Percentiles rank a stretch among this genome's conserved stretches.
These are phyloP conservation scores for Solanum lycopersicoides DNA, from an alignment of 257 asterid species.

Conservation along the genomic window DNA sequence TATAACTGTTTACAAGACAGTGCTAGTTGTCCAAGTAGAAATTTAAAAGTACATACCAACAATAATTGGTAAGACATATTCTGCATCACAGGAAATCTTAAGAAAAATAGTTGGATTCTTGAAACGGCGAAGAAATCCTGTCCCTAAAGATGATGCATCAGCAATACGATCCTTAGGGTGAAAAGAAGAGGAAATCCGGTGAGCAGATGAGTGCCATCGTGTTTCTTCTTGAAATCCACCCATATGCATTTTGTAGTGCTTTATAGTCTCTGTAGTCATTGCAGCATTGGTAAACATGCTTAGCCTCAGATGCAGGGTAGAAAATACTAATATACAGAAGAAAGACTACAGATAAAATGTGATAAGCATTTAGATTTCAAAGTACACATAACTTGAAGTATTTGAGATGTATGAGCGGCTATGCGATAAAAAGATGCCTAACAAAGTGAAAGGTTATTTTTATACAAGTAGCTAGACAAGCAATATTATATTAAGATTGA, in stretches of 20 bases:
- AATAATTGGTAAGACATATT: conserved; percentile 24
- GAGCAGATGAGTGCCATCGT: conserved; percentile 16
- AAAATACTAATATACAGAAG: neutral
- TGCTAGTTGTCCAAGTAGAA: neutral
- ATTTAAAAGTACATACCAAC: conserved; percentile 17
- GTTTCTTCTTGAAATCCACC: conserved; percentile 20
- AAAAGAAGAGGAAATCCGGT: conserved; percentile 7
- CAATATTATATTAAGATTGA: neutral
- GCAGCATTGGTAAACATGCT: neutral
- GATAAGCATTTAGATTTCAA: neutral
- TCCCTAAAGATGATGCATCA: conserved; percentile 15
- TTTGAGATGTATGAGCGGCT: neutral
- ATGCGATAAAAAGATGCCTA: neutral
- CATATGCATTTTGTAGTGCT: conserved; percentile 20
- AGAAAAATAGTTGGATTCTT: conserved; percentile 32
- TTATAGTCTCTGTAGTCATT: conserved; percentile 19
- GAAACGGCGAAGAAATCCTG: conserved; percentile 23
- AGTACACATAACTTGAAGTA: neutral
- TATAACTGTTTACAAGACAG: neutral
- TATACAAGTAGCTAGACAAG: neutral
- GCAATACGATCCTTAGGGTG: conserved; percentile 15
- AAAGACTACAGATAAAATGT: neutral
- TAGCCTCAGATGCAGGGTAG: neutral
- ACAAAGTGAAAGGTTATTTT: neutral
- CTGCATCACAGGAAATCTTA: conserved; percentile 32